Base-by-base conservation (phyloP, 495 filamentous ascomycete species). In the Penicillium salamii region DNA sequence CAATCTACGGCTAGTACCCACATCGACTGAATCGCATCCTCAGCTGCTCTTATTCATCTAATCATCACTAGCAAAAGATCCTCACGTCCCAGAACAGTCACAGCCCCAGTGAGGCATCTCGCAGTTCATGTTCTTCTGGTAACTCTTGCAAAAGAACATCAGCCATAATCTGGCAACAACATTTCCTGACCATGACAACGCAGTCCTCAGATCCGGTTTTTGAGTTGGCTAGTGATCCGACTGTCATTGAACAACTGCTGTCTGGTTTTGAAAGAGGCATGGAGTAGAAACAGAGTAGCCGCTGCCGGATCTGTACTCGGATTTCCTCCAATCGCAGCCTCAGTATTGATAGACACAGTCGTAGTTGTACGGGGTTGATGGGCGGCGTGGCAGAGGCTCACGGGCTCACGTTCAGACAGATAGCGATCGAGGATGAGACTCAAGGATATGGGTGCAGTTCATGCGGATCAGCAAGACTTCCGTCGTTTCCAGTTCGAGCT, bases 81-180 rank as follows among this genome's bases (percentile, higher is more conserved):
- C n/a, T n/a, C n/a, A n/a, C n/a, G n/a, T n/a, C n/a, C n/a, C 23
- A 26, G 8, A 26, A 26, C 8, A 26, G n/a, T 17, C 5, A 35
- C 52, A 32, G 21, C 31, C 37, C 38, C 8, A 31, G 37, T 46
- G 46, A 41, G 42, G 42, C 42, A 33, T 48, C 15, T 28, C 3
- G 31, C 54, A 57, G 26, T 57, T 40, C 21, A 57, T 40, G 29
- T 53, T 53, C 49, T 53, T 57, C 49, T 57, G 45, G 5, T 49
- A 49, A 23, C 18, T 7, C 15, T 33, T 39, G 45, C 54, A 57
- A n/a, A n/a, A n/a, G n/a, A 23, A 49, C 44, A 7, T 12, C 8
- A 7, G 48, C 49, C 2, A 57, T 23, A 17, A 41, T 40, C 35
- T 53, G 37, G 46, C 54, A 53, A 40, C 54, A 57, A 21, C 29